Evolutionary conservation across 2,329 filamentous ascomycete genomes (phyloP), one percentile per base, ranked within the genome.

Genomic region (Venturia oleaginea): DNA sequence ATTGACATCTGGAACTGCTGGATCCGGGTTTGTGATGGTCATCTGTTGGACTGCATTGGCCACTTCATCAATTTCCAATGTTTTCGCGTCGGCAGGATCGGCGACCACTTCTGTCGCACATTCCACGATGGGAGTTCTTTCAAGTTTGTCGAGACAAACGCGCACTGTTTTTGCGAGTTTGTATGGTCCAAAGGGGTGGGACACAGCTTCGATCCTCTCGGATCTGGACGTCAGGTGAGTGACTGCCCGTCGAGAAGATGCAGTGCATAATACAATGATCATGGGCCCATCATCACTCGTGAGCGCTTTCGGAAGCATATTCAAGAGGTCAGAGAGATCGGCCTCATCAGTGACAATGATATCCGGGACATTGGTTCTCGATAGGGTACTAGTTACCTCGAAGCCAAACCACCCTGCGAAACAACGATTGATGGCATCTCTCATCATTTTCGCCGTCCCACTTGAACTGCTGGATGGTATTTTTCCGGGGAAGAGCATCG

Each of bases 121-220:
- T 51, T 63, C 63, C 27, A 51, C 17, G 17, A 61, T 40, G 11
- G 51, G 10, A 6, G 4, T 40, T 38, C 43, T 22, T n/a, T 64
- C 63, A n/a, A 64, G 27, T 24, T 68, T 67, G 37, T 69, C 67
- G 2, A 75, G 62, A 51, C 74, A 74, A n/a, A 71, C 67, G 13
- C 68, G 66, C 13, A 77, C 67, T 2, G 73, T 73, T 60, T 71
- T 73, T 6, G 73, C 74, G 27, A 78, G 71, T 67, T 77, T 78
- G 62, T 73, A 71, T 6, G 76, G 76, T 6, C 76, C 76, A 57
- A 75, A 75, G 8, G 74, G 73, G 57, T 77, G 73, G 7, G 72
- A 71, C 2, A 77, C 68, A 37, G 75, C 72, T 57, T 77, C 75
- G 6, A 74, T 67, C 10, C 70, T 69, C 8, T 65, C 67, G n/a